Percentiles rank a stretch among this genome's conserved stretches.
Conservation (phyloP, 129 eudicot genomes). For the Glebionis coronaria region DNA sequence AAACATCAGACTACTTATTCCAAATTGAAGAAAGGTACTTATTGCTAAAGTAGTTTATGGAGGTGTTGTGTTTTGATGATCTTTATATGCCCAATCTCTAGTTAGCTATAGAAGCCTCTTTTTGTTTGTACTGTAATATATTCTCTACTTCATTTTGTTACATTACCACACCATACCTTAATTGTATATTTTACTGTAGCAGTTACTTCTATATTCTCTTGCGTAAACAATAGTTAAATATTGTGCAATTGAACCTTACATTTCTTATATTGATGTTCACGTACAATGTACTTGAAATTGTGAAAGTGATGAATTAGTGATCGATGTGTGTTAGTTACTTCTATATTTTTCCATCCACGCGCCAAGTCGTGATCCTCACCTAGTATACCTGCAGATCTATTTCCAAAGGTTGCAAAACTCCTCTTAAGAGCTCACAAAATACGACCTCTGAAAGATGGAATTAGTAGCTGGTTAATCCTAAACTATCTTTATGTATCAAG, state of each 20-base stretch:
- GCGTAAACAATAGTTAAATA: not conserved
- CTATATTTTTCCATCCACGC: not conserved
- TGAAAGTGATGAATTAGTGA: not conserved
- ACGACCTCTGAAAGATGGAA: too few species aligned
- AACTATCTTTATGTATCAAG: too few species aligned
- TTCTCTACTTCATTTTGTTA: not conserved
- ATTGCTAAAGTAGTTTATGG: not conserved
- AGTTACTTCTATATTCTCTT: not conserved
- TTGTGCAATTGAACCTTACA: not conserved
- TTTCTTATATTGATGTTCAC: not conserved
- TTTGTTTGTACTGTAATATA: not conserved
- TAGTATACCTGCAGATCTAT: not conserved
- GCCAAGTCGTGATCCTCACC: not conserved
- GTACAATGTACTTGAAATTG: not conserved
- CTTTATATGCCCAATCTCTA: not conserved
- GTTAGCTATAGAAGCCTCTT: constrained; percentile 7
- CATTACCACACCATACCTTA: not conserved
- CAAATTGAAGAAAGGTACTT: constrained; percentile 19
- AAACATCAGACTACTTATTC: constrained; percentile 2
- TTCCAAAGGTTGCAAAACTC: too few species aligned
- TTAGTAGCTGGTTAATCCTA: too few species aligned
- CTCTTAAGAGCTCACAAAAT: too few species aligned
- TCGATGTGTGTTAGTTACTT: not conserved
- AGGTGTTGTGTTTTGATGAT: not conserved
- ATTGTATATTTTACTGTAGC: not conserved